Conservation (phyloP, 2,329 filamentous ascomycete species). For the Sordariomycetes sp. region DNA sequence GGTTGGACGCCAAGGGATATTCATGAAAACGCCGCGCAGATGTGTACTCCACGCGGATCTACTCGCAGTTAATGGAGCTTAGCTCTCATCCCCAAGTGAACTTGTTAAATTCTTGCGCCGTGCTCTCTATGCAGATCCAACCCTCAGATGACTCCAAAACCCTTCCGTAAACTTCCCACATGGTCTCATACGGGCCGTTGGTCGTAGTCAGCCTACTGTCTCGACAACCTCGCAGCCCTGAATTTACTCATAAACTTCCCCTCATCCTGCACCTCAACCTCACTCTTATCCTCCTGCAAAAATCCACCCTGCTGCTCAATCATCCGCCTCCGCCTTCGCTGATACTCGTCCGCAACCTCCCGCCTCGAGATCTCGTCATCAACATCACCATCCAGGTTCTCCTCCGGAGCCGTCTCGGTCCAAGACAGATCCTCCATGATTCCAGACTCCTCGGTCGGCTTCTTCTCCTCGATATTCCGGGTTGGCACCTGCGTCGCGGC, state of each 20-base stretch:
- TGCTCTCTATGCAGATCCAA: too few relatives aligned
- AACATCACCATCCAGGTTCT: conserved; percentile 46
- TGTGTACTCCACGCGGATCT: too few relatives aligned
- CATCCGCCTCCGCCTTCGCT: conserved; percentile 70
- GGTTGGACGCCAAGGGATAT: too few relatives aligned
- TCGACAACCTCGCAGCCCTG: conserved; percentile 56
- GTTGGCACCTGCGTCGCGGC: not conserved
- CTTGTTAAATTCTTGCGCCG: too few relatives aligned
- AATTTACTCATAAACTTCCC: conserved; percentile 61
- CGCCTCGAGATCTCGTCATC: conserved; percentile 59
- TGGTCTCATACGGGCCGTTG: not conserved
- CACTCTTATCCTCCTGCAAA: conserved; percentile 56
- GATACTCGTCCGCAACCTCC: conserved; percentile 74
- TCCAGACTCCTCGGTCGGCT: not conserved
- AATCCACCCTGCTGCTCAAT: conserved; percentile 80
- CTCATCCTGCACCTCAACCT: conserved; percentile 57
- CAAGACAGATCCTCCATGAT: conserved; percentile 4
- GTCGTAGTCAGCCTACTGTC: conserved; percentile 23
- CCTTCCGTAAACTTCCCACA: not conserved
- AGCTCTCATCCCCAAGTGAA: too few relatives aligned
- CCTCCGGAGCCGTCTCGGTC: conserved; percentile 9
- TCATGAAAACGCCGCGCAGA: too few relatives aligned
- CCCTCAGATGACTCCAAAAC: conserved; percentile 19
- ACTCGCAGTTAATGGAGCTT: too few relatives aligned
- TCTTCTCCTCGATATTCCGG: not conserved